phyloP scores from a whole-genome alignment of 768 basidiomycete genomes.

The Suillus luteus region DNA sequence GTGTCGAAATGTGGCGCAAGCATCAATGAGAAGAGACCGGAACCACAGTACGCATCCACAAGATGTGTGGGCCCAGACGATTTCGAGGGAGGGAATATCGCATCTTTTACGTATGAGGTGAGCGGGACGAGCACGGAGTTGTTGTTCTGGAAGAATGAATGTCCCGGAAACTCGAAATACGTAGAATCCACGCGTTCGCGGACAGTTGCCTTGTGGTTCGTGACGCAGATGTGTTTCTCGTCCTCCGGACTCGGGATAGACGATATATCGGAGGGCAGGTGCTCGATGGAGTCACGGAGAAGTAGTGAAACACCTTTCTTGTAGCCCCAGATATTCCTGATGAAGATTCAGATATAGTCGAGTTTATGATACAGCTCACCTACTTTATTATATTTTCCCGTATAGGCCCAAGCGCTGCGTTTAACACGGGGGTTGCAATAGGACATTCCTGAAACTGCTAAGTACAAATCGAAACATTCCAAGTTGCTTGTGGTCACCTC shows the following conservation, averaged over 20 bases:
- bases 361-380: conserved; percentile 19
- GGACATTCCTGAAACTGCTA: conserved; percentile 72
- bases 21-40: conserved; percentile 84
- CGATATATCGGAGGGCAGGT: conserved; percentile 15
- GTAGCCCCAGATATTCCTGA: conserved; percentile 77
- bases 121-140: conserved; percentile 86
- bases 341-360: conserved; percentile 12
- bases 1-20: conserved; percentile 72
- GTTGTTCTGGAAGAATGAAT: conserved; percentile 99
- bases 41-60: conserved; percentile 93
- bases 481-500: conserved; percentile 54
- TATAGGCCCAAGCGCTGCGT: conserved; percentile 60
- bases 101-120: conserved; percentile 78
- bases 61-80: conserved; percentile 66
- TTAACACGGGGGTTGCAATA: conserved; percentile 82
- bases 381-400: conserved; percentile 72
- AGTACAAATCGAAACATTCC: background rate
- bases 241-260: conserved; percentile 39
- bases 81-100: conserved; percentile 51
- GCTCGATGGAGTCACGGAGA: conserved; percentile 78
- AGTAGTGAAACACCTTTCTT: conserved; percentile 88
- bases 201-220: conserved; percentile 76
- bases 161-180: conserved; percentile 82
- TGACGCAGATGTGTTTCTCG: conserved; percentile 75
- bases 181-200: conserved; percentile 83